Base-by-base conservation (phyloP, 2,329 filamentous ascomycete species). In the Sclerotinia spermophila region DNA sequence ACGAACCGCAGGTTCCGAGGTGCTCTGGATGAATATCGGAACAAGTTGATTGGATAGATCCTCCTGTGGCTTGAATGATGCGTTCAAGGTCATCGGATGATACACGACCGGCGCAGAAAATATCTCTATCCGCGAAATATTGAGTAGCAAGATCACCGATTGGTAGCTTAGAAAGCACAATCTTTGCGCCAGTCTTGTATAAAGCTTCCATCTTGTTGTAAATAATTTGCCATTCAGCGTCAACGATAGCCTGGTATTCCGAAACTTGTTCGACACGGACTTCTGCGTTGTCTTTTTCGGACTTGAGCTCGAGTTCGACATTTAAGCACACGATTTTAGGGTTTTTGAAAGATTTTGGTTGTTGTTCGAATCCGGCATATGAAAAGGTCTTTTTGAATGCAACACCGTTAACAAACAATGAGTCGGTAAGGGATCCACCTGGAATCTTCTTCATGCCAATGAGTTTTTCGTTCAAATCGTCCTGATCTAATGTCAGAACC, bases 301-400 rank as follows among this genome's bases (percentile, higher is more conserved):
- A 95, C 89, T 99, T 99, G 77, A 99, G 86, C 84, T 99, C 96
- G 73, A 99, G 87, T 83, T 99, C 96, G 77, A 99, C 96, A 81
- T 98, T 99, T 77, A 99, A 84, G 83, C 95, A 98, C 73, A 97
- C 92, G 76, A 99, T 97, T 86, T 96, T 97, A 73, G 96, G 96
- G 82, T 97, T 89, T 80, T 87, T 89, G 86, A 99, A 98, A 11
- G 88, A 90, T 84, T 99, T 99, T 75, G 96, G 96, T 84, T 99
- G 96, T 84, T 99, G 96, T 84, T 99, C 96, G 83, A 99, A 99
- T 80, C 96, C 96, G 77, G 96, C 96, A 80, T 99, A 99, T 67
- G 95, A 94, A 82, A 99, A 99, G 7, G 96, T 99, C 89, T 99
- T 99, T 86, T 98, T 98, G 87, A 99, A 99, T 48, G 96, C 95